Conservation (phyloP, 805 yeast genomes). For the Metschnikowia kunwiensis region DNA sequence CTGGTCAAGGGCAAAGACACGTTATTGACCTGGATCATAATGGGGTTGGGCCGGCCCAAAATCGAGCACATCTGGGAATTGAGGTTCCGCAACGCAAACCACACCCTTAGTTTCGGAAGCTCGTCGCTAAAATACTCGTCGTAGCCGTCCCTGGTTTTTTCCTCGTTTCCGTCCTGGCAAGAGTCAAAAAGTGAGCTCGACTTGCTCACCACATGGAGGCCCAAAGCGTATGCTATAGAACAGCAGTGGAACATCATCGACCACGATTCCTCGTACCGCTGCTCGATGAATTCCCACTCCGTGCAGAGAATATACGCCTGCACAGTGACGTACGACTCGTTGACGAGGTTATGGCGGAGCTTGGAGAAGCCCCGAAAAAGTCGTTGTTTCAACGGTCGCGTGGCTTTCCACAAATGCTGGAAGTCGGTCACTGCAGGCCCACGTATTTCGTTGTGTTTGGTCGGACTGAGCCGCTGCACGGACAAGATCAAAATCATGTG, state of each 20-base stretch:
- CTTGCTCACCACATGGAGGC: conserved; percentile 45
- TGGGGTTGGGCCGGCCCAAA: conserved; percentile 54
- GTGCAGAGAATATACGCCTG: conserved; percentile 50
- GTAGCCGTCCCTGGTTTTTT: conserved; percentile 4
- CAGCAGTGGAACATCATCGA: conserved; percentile 48
- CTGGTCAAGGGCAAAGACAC: conserved; percentile 25
- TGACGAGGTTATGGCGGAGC: conserved; percentile 44
- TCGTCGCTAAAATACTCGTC: conserved; percentile 24
- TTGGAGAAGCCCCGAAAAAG: conserved; percentile 42
- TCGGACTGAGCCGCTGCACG: conserved; percentile 36
- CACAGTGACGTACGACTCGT: conserved; percentile 47
- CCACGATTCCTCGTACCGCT: conserved; percentile 52
- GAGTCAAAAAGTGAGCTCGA: conserved; percentile 1
- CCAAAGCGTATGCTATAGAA: conserved; percentile 49
- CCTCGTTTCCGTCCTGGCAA: not conserved
- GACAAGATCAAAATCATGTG: conserved; percentile 43
- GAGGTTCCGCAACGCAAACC: conserved; percentile 49
- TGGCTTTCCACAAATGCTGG: conserved; percentile 21
- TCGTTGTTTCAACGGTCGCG: conserved; percentile 19
- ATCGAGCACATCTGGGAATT: conserved; percentile 50
- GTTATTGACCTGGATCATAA: conserved; percentile 35
- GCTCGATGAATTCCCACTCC: conserved; percentile 48
- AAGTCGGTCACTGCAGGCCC: conserved; percentile 10
- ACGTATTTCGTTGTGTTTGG: conserved; percentile 19
- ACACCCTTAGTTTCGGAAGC: conserved; percentile 40